These are phyloP conservation scores for Amanita pallidorosea DNA, from an alignment of 768 basidiomycete genomes.

Conservation along the genomic window DNA sequence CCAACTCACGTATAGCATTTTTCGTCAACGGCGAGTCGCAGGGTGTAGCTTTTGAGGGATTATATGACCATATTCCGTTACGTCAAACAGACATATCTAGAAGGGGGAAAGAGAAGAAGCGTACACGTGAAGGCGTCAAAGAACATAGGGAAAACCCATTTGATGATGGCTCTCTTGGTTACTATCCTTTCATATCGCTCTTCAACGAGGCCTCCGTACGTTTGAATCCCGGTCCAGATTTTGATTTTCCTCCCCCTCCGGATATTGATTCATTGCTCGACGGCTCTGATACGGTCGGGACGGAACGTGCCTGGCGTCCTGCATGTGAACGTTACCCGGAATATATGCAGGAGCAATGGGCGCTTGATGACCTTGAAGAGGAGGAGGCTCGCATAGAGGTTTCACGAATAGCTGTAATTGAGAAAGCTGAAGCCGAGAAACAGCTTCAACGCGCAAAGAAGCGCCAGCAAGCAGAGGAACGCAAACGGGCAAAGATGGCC, in stretches of 20 bases:
- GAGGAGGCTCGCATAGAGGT: conserved; percentile 44
- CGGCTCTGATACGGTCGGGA: conserved; percentile 14
- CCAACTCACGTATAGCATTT: conserved; percentile 71
- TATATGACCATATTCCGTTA: conserved; percentile 86
- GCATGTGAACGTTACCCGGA: conserved; percentile 78
- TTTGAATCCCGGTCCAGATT: conserved; percentile 86
- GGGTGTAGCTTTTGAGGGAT: conserved; percentile 73
- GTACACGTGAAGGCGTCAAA: conserved; percentile 54
- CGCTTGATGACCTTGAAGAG: conserved; percentile 69
- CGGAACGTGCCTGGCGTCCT: conserved; percentile 60
- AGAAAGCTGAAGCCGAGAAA: conserved; percentile 37
- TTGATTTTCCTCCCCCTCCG: conserved; percentile 67
- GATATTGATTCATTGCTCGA: conserved; percentile 63
- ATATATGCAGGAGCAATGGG: conserved; percentile 77
- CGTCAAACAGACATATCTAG: conserved; percentile 48
- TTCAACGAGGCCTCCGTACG: conserved; percentile 82
- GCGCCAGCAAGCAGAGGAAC: conserved; percentile 40
- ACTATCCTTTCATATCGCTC: conserved; percentile 90
- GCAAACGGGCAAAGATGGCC: conserved; percentile 19
- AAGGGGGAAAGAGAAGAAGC: conserved; percentile 57
- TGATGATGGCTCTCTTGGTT: conserved; percentile 92
- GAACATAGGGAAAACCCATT: conserved; percentile 77
- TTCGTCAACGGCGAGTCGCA: conserved; percentile 87
- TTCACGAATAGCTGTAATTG: conserved; percentile 23
- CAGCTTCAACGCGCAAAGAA: conserved; percentile 37